A percentile compares a stretch with the other conserved stretches of the same genome.
Evolutionary conservation across 352 stramenopile genomes (phyloP).

Genomic region (Albugo candida): DNA sequence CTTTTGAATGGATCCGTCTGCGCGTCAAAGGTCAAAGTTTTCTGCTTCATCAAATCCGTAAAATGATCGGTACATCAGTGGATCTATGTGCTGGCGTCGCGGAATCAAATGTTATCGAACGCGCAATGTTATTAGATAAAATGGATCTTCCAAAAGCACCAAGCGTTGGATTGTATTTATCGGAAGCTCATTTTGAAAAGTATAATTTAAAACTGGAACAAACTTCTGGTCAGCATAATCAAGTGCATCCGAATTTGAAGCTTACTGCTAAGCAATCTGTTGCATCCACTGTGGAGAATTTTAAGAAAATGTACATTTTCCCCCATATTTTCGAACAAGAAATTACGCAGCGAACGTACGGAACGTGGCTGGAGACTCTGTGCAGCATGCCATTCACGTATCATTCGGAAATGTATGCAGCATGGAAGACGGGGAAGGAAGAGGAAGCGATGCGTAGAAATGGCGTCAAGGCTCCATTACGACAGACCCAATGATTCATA

Average conservation of each 20-base stretch:
- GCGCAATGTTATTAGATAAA: constrained; percentile 36
- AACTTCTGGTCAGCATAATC: constrained; percentile 17
- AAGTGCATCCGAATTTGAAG: constrained; percentile 49
- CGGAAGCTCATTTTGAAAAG: constrained; percentile 69
- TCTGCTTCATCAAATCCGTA: constrained; percentile 95
- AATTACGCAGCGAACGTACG: constrained; percentile 47
- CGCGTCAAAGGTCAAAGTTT: constrained; percentile 93
- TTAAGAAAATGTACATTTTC: constrained; percentile 65
- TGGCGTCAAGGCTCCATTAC: too few species aligned
- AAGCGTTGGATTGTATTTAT: constrained; percentile 70
- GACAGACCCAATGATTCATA: too few species aligned
- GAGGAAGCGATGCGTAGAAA: constrained; percentile 6
- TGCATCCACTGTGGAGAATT: constrained; percentile 32
- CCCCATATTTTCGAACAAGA: constrained; percentile 73
- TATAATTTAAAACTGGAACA: constrained; percentile 29
- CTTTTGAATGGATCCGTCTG: constrained; percentile 90
- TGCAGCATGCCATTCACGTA: constrained; percentile 57
- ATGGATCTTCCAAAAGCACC: constrained; percentile 77
- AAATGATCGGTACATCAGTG: constrained; percentile 86
- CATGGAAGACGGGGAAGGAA: constrained; percentile 68
- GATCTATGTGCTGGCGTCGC: constrained; percentile 52
- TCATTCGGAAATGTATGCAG: constrained; percentile 20
- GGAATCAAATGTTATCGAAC: constrained; percentile 23
- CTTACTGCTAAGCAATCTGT: constrained; percentile 37
- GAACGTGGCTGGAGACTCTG: constrained; percentile 59